A percentile compares a stretch with the other conserved stretches of the same genome.
phyloP scores from a whole-genome alignment of 345 rosid species.

The Angophora floribunda region DNA sequence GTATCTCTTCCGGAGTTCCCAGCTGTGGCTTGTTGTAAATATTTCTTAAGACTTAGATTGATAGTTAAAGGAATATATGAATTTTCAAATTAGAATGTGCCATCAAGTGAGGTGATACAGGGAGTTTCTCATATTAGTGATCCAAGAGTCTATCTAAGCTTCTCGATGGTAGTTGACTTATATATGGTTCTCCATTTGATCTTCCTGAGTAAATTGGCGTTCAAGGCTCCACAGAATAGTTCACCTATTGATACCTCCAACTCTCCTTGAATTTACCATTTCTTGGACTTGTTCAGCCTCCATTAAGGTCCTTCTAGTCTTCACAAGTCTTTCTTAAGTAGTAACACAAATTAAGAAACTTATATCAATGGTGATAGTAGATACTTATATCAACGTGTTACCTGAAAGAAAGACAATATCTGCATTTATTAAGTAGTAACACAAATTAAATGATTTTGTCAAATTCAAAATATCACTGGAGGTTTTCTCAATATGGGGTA shows the following conservation, averaged over 20 bases:
- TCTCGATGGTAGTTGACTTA: neutral
- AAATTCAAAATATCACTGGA: neutral
- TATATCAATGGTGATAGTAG: neutral
- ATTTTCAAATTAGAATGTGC: neutral
- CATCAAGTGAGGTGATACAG: neutral
- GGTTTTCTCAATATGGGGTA: neutral
- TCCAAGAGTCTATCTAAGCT: neutral
- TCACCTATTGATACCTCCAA: neutral
- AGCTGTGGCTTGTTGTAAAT: neutral
- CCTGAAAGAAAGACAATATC: neutral
- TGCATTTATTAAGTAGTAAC: neutral
- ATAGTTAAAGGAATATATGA: neutral
- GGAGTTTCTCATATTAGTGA: neutral
- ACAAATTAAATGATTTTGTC: neutral
- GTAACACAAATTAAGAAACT: too few relatives aligned
- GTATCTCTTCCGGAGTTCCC: neutral
- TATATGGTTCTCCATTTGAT: neutral
- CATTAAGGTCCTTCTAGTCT: neutral
- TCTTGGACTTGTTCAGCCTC: neutral
- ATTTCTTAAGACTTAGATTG: neutral
- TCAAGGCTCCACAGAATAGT: neutral
- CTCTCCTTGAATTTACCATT: neutral
- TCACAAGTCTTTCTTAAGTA: neutral
- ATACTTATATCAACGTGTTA: neutral
- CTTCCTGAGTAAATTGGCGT: neutral